phyloP scores from a whole-genome alignment of 768 basidiomycete genomes.

The Dioszegia hungarica region DNA sequence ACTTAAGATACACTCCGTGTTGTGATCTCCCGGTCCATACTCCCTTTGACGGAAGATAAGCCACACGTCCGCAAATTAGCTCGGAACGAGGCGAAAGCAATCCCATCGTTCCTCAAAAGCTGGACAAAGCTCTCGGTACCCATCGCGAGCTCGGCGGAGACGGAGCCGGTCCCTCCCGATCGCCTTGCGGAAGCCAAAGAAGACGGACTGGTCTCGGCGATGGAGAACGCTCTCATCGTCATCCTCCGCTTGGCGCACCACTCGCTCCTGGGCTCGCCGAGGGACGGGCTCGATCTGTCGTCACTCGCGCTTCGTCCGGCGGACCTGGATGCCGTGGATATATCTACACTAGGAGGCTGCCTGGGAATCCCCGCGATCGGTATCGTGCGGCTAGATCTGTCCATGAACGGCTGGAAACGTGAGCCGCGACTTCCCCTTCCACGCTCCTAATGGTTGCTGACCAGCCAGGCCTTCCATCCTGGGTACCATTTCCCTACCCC shows the following conservation, averaged over 20 bases:
- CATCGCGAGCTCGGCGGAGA: no score
- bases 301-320: background rate
- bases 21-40: background rate
- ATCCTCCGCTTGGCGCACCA: background rate
- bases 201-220: background rate
- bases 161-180: no score
- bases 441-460: background rate
- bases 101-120: background rate
- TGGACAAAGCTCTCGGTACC: slow-evolving; percentile 3
- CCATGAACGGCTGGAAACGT: slow-evolving; percentile 3
- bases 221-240: background rate
- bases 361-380: background rate
- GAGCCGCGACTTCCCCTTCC: background rate
- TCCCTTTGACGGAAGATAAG: background rate
- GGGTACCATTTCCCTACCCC: background rate
- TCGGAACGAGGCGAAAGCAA: slow-evolving; percentile 4
- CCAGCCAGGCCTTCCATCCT: background rate
- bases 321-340: background rate
- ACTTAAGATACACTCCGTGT: background rate
- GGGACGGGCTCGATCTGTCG: background rate
- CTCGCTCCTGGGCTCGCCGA: background rate
- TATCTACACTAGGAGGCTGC: background rate
- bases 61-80: background rate
- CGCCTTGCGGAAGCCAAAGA: background rate
- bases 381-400: background rate